Evolutionary conservation across 2,329 filamentous ascomycete species (phyloP).

Genomic region (Teratosphaeria destructans): DNA sequence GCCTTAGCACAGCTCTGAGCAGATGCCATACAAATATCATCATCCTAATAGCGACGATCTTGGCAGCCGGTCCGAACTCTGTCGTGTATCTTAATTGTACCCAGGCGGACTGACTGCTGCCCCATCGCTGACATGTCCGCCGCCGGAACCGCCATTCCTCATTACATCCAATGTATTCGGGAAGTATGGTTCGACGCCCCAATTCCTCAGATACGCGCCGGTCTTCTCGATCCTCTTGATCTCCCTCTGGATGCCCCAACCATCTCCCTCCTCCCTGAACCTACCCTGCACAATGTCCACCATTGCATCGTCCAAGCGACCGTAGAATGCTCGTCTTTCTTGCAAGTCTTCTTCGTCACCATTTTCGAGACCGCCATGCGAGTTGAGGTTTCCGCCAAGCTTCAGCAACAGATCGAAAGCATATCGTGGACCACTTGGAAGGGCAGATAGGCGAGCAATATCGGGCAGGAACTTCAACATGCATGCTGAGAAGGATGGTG

Average conservation of each 20-base stretch:
- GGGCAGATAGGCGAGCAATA: conserved; percentile 39
- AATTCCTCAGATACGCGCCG: conserved; percentile 40
- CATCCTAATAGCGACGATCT: not conserved
- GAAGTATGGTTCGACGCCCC: conserved; percentile 45
- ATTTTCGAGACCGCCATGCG: conserved; percentile 41
- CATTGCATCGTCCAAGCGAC: conserved; percentile 39
- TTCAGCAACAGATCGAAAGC: conserved; percentile 46
- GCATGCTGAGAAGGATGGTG: conserved; percentile 42
- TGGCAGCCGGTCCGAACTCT: not conserved
- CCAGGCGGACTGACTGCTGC: not conserved
- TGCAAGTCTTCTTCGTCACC: conserved; percentile 38
- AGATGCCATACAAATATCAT: not conserved
- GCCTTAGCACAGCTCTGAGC: not conserved
- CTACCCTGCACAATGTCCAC: conserved; percentile 42
- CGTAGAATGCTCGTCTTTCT: conserved; percentile 42
- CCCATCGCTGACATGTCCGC: not conserved
- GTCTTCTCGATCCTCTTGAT: conserved; percentile 49
- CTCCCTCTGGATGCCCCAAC: conserved; percentile 42
- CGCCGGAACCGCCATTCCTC: conserved; percentile 20
- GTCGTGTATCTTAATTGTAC: not conserved
- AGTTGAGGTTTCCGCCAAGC: conserved; percentile 46
- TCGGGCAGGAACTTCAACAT: conserved; percentile 47
- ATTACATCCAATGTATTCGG: conserved; percentile 42
- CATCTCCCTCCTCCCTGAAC: conserved; percentile 39
- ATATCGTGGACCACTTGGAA: conserved; percentile 38